Base-by-base conservation (phyloP, 108 stramenopile genomes). In the Seminavis robusta region DNA sequence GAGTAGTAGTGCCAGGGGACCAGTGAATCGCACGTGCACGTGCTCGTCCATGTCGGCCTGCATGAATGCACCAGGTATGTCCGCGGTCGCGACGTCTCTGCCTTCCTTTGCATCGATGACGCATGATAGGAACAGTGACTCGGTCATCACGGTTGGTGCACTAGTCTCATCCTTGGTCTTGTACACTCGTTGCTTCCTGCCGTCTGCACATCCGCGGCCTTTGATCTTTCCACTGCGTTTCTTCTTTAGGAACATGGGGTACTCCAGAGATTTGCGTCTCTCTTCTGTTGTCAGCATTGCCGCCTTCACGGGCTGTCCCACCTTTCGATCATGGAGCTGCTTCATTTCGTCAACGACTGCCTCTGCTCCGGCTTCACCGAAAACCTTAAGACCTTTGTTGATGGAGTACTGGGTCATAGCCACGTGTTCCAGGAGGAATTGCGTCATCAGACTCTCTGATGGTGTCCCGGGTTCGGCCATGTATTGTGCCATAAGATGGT, bases 241-340 rank as follows among this genome's bases (percentile, higher is more conserved):
- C 32, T 71, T 34, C 33, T 70, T 79, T 5, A 79, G 37, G 48
- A 69, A 72, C 59, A 72, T 73, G 0, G 69, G 52, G 34, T 68
- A 69, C 24, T 33, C 33, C 7, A 79, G 58, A 0, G 77, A 58
- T 19, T 42, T 43, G 5, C 36, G 28, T 16, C 50, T 36, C 37
- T 78, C 65, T 21, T 73, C 66, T 8, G 19, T 13, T 0, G 51
- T 61, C 5, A 78, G 57, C 11, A 43, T 24, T 0, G 24, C 28
- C 0, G 40, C n/a, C 37, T 71, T 21, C n/a, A 40, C 30, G 0
- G 69, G 64, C 32, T 71, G 42, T 26, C 74, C 40, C 1, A 64
- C 59, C 4, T 70, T 25, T 39, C 44, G 38, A 20, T 65, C 42
- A 33, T 71, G 60, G 16, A 74, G 39, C 31, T 79, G 78, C 19